Base-by-base conservation (phyloP, 2,329 filamentous ascomycete genomes). In the Colletotrichum costaricense region DNA sequence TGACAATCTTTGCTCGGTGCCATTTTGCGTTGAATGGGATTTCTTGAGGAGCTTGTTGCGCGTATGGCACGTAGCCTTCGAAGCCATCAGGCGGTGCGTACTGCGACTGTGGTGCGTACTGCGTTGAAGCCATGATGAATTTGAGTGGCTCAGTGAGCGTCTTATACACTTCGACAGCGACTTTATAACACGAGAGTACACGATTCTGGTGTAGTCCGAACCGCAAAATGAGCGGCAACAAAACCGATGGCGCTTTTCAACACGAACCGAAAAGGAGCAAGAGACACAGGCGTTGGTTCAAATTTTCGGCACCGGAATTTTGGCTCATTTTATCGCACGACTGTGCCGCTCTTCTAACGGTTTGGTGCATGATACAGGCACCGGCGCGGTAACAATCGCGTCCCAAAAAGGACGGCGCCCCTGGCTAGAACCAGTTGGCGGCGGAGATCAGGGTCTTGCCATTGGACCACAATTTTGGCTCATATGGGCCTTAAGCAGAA, bases 1-100 rank as follows among this genome's bases (percentile, higher is more conserved):
- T 73, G 5, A 72, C 76, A 38, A 80, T 62, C 76, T 82, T 84
- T 65, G 78, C 75, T 11, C 77, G 74, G 58, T 78, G 76, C 80
- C 80, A 81, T 5, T 62, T 63, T 49, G 59, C 76, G 73, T 49
- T 74, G 54, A 67, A 76, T 11, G 49, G 63, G 7, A 58, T 58
- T 49, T 56, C 16, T 28, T 22, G 49, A 28, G n/a, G 42, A 8
- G 5, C 26, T 28, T 72, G 74, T n/a, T 46, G n/a, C 24, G 68
- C 35, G 12, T 72, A 56, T 19, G 69, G 73, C 26, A 38, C 65
- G 42, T 67, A 60, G 19, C 55, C 42, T 76, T 42, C 67, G 67
- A 67, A 5, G 69, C 59, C 12, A 74, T 60, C 33, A 65, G 66
- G 52, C 5, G 16, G 24, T 24, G 14, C 9, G 28, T 57, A 22